phyloP scores from a whole-genome alignment of 441 rosid genomes.

The Codiaeum variegatum region DNA sequence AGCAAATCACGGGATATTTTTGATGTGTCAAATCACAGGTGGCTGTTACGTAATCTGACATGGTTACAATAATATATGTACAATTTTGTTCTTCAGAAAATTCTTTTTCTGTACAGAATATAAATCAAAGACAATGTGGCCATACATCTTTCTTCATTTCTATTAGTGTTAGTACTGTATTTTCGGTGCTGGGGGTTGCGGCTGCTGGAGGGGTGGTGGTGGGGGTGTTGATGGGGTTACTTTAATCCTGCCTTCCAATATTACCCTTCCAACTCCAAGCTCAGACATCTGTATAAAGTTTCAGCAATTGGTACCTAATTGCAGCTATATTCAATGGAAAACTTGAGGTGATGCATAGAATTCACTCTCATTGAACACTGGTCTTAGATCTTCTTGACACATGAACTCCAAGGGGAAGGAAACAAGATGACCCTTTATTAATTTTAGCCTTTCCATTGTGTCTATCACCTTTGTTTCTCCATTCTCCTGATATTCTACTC shows the following conservation, averaged over 20 bases:
- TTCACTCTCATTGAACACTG: constrained; percentile 88
- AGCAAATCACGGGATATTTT: no score
- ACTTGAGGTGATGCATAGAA: constrained; percentile 94
- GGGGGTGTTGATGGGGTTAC: no score
- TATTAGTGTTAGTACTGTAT: neutral
- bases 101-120: neutral
- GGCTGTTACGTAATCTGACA: no score
- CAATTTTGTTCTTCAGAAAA: neutral
- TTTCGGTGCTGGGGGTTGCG: neutral
- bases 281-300: neutral
- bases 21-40: no score
- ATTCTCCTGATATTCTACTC: constrained; percentile 54
- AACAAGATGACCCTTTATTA: constrained; percentile 77
- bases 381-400: constrained; percentile 90
- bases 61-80: no score
- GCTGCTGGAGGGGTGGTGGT: no score
- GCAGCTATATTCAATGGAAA: constrained; percentile 50
- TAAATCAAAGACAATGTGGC: constrained; percentile 23
- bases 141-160: neutral
- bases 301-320: neutral
- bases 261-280: constrained; percentile 1
- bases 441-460: constrained; percentile 60
- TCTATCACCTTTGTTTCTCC: constrained; percentile 53
- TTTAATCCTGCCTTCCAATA: neutral
- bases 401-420: constrained; percentile 88